Conservation (phyloP, 495 filamentous ascomycete genomes). For the Cairneyella variabilis region DNA sequence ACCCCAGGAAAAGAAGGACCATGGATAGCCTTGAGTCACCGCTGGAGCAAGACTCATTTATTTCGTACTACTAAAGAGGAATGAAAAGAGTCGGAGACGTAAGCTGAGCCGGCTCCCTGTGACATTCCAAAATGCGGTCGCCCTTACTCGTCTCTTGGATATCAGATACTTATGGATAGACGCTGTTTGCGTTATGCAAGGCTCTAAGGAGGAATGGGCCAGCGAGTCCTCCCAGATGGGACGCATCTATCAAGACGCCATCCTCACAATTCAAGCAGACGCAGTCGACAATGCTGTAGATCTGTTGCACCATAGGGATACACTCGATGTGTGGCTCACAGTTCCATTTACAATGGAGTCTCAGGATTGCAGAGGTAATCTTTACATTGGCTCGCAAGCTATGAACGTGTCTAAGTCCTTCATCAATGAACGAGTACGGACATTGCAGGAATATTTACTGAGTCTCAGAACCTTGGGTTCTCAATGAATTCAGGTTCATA, state of each 20-base stretch:
- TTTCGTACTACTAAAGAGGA: neutral
- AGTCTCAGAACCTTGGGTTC: neutral
- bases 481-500: neutral
- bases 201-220: neutral
- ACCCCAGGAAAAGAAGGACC: neutral
- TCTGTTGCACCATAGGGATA: too few relatives aligned
- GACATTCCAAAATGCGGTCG: conserved; percentile 16
- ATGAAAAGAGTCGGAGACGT: neutral
- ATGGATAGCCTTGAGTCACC: neutral
- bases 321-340: too few relatives aligned
- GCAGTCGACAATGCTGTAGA: neutral
- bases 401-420: neutral
- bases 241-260: neutral
- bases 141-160: conserved; percentile 6
- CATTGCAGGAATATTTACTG: conserved; percentile 1
- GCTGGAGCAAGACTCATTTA: neutral
- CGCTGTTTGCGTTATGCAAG: neutral
- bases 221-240: conserved; percentile 1
- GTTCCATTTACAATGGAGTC: too few relatives aligned
- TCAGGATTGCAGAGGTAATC: neutral
- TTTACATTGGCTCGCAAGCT: neutral
- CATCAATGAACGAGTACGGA: neutral
- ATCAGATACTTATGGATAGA: conserved; percentile 17
- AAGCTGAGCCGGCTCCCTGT: neutral
- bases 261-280: neutral